Conservation (phyloP, 1,139 yeast species). For the Ogataea hybrid region DNA sequence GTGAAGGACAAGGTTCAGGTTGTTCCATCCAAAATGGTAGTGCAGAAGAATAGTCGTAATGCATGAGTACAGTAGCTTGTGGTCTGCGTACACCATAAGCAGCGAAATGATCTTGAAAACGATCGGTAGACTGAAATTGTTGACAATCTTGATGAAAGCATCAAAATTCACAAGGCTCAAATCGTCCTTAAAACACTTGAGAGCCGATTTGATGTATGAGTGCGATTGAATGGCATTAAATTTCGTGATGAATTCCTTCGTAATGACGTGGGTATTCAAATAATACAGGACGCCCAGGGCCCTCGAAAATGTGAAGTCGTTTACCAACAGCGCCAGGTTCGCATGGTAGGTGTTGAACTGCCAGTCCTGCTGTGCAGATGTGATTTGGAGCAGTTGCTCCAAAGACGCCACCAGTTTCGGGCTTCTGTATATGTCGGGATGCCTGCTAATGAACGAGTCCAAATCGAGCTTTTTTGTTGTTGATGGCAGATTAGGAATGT, state of each 20-base stretch:
- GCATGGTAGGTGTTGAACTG: slow-evolving; percentile 17
- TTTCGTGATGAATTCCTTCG: slow-evolving; percentile 27
- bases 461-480: slow-evolving; percentile 25
- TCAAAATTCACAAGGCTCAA: slow-evolving; percentile 29
- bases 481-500: slow-evolving; percentile 10
- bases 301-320: slow-evolving; percentile 25
- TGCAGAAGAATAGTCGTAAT: slow-evolving; percentile 39
- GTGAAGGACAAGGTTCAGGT: slow-evolving; percentile 31
- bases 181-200: slow-evolving; percentile 33
- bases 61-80: slow-evolving; percentile 38
- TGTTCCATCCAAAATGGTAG: slow-evolving; percentile 50
- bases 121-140: slow-evolving; percentile 21
- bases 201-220: slow-evolving; percentile 15
- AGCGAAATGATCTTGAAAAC: slow-evolving; percentile 26
- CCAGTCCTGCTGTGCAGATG: slow-evolving; percentile 29
- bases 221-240: slow-evolving; percentile 29
- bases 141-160: slow-evolving; percentile 23
- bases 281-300: slow-evolving; percentile 30
- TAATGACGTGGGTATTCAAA: slow-evolving; percentile 31
- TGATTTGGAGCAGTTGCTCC: slow-evolving; percentile 26
- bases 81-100: slow-evolving; percentile 32
- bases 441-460: slow-evolving; percentile 19
- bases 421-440: slow-evolving; percentile 17
- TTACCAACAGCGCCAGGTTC: slow-evolving; percentile 13
- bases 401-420: slow-evolving; percentile 30